Conservation (phyloP, 2,329 filamentous ascomycete species). For the Lasiodiplodia sp. region DNA sequence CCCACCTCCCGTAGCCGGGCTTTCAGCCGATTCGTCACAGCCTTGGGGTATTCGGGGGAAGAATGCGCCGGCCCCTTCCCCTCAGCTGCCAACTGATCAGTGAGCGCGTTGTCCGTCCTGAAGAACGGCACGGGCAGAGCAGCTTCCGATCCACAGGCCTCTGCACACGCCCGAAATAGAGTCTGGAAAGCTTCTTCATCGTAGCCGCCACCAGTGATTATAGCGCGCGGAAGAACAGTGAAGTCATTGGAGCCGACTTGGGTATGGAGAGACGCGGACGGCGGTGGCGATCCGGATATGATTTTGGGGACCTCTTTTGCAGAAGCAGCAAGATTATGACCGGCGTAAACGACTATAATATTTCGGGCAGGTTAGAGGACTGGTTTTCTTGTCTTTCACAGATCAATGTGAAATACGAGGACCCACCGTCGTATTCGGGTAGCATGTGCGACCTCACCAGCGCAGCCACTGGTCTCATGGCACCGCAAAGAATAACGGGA, state of each 20-base stretch:
- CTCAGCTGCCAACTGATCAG: not conserved
- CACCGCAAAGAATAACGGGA: not conserved
- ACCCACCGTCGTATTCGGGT: not conserved
- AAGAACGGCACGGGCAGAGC: not conserved
- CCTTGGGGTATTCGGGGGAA: not conserved
- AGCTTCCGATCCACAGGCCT: not conserved
- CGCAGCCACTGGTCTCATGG: not conserved
- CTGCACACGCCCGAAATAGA: not conserved
- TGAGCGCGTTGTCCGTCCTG: not conserved
- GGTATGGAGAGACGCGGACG: not conserved
- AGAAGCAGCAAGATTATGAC: not conserved
- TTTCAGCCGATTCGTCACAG: not conserved
- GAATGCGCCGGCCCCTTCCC: not conserved
- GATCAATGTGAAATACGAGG: not conserved
- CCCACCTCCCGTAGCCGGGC: not conserved
- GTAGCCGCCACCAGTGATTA: not conserved
- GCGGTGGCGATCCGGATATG: not conserved
- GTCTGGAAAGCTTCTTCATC: not conserved
- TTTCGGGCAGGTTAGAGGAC: not conserved
- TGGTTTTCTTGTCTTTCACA: not conserved
- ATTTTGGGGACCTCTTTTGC: not conserved
- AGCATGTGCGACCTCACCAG: not conserved
- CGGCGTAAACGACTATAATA: not conserved
- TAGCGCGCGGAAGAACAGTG: not conserved
- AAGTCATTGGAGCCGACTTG: conserved; percentile 6